phyloP scores from a whole-genome alignment of 345 rosid genomes.

The Hypericum androsaemum region DNA sequence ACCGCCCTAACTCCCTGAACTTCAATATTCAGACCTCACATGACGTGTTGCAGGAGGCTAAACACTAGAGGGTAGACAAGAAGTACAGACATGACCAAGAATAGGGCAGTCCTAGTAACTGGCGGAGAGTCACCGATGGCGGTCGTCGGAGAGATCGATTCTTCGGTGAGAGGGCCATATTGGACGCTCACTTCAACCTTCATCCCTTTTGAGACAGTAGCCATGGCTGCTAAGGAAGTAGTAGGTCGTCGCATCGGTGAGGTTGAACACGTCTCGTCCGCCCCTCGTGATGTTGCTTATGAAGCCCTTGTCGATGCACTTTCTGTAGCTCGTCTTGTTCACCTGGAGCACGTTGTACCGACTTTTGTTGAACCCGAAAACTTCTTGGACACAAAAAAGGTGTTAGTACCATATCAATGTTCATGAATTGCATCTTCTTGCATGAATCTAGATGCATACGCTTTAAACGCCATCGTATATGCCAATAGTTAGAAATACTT shows the following conservation, averaged over 20 bases:
- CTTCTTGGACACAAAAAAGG: not conserved
- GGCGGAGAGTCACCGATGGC: not conserved
- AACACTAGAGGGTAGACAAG: too few species aligned
- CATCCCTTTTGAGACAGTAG: constrained; percentile 14
- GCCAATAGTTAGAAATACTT: too few species aligned
- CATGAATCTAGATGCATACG: too few species aligned
- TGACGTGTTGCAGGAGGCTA: too few species aligned
- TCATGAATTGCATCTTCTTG: not conserved
- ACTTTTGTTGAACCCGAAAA: constrained; percentile 18
- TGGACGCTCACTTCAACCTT: constrained; percentile 5
- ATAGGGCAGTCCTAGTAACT: too few species aligned
- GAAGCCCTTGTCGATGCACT: constrained; percentile 10
- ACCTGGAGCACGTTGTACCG: constrained; percentile 15
- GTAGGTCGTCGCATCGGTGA: constrained; percentile 14
- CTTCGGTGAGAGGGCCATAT: not conserved
- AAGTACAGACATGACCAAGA: too few species aligned
- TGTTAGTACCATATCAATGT: not conserved
- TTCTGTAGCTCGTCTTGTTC: constrained; percentile 14
- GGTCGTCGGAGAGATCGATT: too few species aligned
- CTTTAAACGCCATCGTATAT: too few species aligned
- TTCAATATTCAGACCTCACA: too few species aligned
- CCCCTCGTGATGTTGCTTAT: constrained; percentile 18
- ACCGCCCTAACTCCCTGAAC: too few species aligned
- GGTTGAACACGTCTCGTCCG: constrained; percentile 19
- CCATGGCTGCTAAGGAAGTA: constrained; percentile 16